Evolutionary conservation across 768 basidiomycete genomes (phyloP).

Genomic region (Boletus tylopilopsis): DNA sequence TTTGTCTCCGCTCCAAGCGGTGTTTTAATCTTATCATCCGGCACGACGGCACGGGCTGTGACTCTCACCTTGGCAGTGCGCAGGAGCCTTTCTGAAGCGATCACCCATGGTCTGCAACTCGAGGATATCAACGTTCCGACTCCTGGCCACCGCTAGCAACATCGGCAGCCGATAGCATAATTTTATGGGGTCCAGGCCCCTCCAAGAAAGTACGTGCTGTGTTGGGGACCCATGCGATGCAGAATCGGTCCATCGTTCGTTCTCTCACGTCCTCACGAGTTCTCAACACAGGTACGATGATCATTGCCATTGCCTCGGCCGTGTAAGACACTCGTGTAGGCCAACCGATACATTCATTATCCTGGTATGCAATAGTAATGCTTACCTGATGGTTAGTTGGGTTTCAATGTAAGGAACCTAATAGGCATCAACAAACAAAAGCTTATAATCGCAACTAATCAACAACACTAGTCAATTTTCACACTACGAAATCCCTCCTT

Average conservation of each 20-base stretch:
- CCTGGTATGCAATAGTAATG: slow-evolving; percentile 24
- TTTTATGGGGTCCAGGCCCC: neutral
- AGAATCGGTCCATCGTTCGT: slow-evolving; percentile 1
- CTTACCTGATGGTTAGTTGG: slow-evolving; percentile 36
- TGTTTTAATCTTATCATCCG: slow-evolving; percentile 17
- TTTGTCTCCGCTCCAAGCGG: slow-evolving; percentile 28
- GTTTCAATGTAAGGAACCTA: slow-evolving; percentile 36
- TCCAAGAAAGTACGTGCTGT: neutral
- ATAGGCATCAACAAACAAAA: slow-evolving; percentile 38
- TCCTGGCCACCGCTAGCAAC: slow-evolving; percentile 1
- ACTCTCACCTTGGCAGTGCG: slow-evolving; percentile 18
- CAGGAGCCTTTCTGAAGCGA: slow-evolving; percentile 16
- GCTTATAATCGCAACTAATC: slow-evolving; percentile 38
- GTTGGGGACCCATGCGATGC: neutral
- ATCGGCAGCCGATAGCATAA: neutral
- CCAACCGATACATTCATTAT: slow-evolving; percentile 15
- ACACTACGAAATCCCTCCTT: slow-evolving; percentile 38
- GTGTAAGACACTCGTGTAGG: slow-evolving; percentile 7
- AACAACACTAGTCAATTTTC: slow-evolving; percentile 35
- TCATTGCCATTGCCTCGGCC: slow-evolving; percentile 4
- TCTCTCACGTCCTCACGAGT: neutral
- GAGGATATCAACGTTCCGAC: neutral
- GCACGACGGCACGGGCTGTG: slow-evolving; percentile 25
- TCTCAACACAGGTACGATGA: slow-evolving; percentile 8
- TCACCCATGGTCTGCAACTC: slow-evolving; percentile 20